phyloP scores from a whole-genome alignment of 345 rosid species.

The Linum trigynum region DNA sequence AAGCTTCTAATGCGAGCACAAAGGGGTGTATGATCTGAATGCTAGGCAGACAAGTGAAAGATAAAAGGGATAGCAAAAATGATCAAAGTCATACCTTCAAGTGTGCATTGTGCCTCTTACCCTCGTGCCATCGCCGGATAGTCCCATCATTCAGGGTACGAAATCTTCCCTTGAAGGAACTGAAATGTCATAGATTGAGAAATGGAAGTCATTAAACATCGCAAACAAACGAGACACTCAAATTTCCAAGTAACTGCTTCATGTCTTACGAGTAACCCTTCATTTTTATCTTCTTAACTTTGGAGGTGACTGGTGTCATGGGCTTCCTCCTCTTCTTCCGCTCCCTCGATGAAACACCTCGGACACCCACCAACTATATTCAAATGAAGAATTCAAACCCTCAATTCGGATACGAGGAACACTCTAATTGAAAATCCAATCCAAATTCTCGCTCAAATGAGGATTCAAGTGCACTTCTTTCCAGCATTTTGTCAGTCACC shows the following conservation, averaged over 20 bases:
- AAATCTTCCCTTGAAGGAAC: constrained; percentile 79
- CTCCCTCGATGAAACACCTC: constrained; percentile 71
- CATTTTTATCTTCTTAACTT: constrained; percentile 71
- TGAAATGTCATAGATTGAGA: constrained; percentile 17
- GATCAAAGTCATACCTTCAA: constrained; percentile 39
- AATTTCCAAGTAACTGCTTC: background rate
- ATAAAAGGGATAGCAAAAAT: no score
- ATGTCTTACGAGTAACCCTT: constrained; percentile 73
- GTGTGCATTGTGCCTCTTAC: constrained; percentile 91
- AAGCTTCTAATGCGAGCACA: background rate
- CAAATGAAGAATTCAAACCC: background rate
- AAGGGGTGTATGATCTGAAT: background rate
- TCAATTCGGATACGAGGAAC: background rate
- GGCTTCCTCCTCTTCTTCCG: constrained; percentile 71
- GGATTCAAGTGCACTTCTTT: background rate
- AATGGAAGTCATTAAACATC: background rate
- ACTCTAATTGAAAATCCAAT: background rate
- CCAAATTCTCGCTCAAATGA: background rate
- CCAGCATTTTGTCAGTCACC: background rate
- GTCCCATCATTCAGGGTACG: constrained; percentile 63
- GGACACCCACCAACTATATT: constrained; percentile 56
- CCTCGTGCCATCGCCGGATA: constrained; percentile 90
- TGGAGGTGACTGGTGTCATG: constrained; percentile 69
- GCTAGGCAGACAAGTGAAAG: no score
- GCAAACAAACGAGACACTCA: background rate